Evolutionary conservation across 352 stramenopile species (phyloP).

Genomic region (Globisporangium lucens): DNA sequence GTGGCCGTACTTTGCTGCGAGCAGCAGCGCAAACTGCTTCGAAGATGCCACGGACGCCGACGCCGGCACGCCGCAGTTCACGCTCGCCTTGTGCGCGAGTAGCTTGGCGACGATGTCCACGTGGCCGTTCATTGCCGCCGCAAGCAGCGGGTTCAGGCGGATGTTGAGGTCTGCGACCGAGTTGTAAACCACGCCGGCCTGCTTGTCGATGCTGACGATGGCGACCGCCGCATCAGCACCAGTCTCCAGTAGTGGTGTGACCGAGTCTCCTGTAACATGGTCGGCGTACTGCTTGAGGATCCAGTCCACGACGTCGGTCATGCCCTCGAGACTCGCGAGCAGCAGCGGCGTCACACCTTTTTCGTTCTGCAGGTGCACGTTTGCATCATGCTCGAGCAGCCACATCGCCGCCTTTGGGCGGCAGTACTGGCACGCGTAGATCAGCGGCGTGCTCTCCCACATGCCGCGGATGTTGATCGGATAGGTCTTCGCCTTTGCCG

Average conservation of each 20-base stretch:
- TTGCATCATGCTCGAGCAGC: slow-evolving; percentile 44
- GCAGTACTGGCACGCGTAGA: slow-evolving; percentile 72
- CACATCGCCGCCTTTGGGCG: slow-evolving; percentile 52
- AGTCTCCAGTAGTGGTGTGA: background rate
- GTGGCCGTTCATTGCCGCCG: slow-evolving; percentile 75
- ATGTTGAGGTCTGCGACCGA: slow-evolving; percentile 55
- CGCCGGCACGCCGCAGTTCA: slow-evolving; percentile 21
- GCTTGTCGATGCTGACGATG: slow-evolving; percentile 29
- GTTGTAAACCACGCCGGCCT: slow-evolving; percentile 79
- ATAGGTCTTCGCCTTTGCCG: slow-evolving; percentile 8
- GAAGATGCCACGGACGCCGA: slow-evolving; percentile 12
- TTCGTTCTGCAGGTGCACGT: slow-evolving; percentile 53
- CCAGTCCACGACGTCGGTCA: slow-evolving; percentile 38
- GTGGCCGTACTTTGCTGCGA: slow-evolving; percentile 91
- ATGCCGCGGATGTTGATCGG: slow-evolving; percentile 71
- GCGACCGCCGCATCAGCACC: background rate
- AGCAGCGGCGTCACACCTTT: slow-evolving; percentile 68
- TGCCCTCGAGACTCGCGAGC: slow-evolving; percentile 65
- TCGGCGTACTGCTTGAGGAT: slow-evolving; percentile 25
- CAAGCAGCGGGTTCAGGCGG: slow-evolving; percentile 50
- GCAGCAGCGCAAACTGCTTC: slow-evolving; percentile 72
- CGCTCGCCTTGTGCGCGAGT: slow-evolving; percentile 29
- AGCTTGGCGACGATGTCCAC: slow-evolving; percentile 45
- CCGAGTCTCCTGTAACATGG: background rate
- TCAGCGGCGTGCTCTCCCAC: slow-evolving; percentile 81